Percentiles rank a stretch among this genome's conserved stretches.
Evolutionary conservation across 352 stramenopile genomes (phyloP).

Genomic region (Phytophthora constricta): DNA sequence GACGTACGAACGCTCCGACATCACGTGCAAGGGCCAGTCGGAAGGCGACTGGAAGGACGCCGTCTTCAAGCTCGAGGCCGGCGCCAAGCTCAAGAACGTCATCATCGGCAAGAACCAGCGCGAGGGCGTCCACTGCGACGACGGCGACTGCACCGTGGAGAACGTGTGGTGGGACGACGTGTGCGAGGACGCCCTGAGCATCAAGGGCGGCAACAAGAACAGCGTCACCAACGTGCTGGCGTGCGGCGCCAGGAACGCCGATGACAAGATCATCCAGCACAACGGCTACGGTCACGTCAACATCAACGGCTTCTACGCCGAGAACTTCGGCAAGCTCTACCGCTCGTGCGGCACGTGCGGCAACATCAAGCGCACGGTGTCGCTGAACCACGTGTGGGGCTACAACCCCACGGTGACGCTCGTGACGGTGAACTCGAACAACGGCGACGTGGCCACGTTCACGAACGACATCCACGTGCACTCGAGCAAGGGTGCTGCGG

Average conservation of each 20-base stretch:
- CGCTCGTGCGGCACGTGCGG: conserved; percentile 28
- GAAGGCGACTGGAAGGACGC: conserved; percentile 24
- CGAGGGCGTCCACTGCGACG: conserved; percentile 35
- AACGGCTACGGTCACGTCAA: conserved; percentile 30
- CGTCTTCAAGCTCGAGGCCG: conserved; percentile 37
- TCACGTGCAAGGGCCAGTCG: conserved; percentile 38
- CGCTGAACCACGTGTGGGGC: conserved; percentile 31
- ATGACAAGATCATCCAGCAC: conserved; percentile 41
- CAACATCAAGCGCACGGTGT: conserved; percentile 28
- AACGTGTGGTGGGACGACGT: conserved; percentile 42
- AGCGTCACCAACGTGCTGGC: conserved; percentile 44
- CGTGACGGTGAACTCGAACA: conserved; percentile 36
- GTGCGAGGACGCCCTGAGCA: conserved; percentile 45
- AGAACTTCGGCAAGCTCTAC: conserved; percentile 38
- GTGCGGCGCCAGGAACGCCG: conserved; percentile 9
- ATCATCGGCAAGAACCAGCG: conserved; percentile 43
- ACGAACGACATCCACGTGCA: conserved; percentile 12
- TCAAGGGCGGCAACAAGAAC: conserved; percentile 45
- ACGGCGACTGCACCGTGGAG: conserved; percentile 36
- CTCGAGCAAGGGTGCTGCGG: conserved; percentile 4
- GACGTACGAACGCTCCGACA: conserved; percentile 58
- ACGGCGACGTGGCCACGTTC: conserved; percentile 30
- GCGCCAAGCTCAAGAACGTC: conserved; percentile 44
- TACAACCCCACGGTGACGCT: conserved; percentile 25
- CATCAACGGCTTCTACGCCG: conserved; percentile 35